Base-by-base conservation (phyloP, 805 yeast genomes). In the Candida boidinii region DNA sequence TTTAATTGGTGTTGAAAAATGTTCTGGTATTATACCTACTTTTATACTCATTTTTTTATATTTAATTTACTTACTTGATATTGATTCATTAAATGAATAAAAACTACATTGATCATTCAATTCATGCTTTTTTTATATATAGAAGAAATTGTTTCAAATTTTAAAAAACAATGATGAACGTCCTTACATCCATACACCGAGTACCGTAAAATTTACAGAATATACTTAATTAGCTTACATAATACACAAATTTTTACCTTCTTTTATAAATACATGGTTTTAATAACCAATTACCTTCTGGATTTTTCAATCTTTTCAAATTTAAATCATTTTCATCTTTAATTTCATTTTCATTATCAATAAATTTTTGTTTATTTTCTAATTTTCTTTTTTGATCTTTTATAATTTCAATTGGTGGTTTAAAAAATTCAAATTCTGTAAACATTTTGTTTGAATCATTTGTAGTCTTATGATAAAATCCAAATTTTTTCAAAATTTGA, bases 211-310 rank as follows among this genome's bases (percentile, higher is more conserved):
- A n/a, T n/a, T n/a, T n/a, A n/a, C n/a, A n/a, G n/a, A n/a, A n/a
- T n/a, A n/a, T n/a, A n/a, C n/a, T n/a, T n/a, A 24, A 24, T 7
- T 19, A 19, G 21, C 6, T 19, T 7, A 7, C 21, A 7, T 19
- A 19, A 19, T 19, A 7, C 21, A n/a, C 7, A 23, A 25, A 37
- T 17, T 27, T 29, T 49, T 53, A 84, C 45, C 96, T 71, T 60
- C 94, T 73, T 55, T 92, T 92, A 58, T 92, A 92, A 39, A 92
- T 84, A 61, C 99, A 92, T 3, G 99, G 98, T 55, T 90, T 92
- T 43, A 92, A 66, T 38, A 90, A 61, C 94, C 95, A 85, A 47
- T 79, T 71, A 8, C 94, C 94, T 49, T 85, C 95, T 0, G 90
- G 78, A 3, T 46, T 49, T 36, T 62, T 57, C 9, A 53, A 47